A percentile compares a stretch with the other conserved stretches of the same genome.
phyloP scores from a whole-genome alignment of 208 protist genomes.

The Zelonia costaricensis region DNA sequence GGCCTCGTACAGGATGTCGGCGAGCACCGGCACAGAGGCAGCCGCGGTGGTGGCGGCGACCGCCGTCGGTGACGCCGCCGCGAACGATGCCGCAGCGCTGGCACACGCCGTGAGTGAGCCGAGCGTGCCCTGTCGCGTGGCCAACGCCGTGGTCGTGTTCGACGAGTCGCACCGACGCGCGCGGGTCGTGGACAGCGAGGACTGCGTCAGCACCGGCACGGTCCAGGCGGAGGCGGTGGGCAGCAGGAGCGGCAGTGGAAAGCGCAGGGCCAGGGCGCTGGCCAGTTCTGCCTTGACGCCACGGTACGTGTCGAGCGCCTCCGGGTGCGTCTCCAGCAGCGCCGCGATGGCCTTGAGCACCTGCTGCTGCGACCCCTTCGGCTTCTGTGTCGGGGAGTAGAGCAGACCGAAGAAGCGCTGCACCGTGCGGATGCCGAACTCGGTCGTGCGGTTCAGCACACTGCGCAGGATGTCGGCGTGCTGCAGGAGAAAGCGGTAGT shows the following conservation, averaged over 20 bases:
- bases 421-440: constrained; percentile 70
- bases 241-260: constrained; percentile 37
- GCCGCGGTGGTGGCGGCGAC: not conserved
- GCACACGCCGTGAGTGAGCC: not conserved
- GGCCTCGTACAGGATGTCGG: constrained; percentile 21
- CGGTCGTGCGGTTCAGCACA: constrained; percentile 52
- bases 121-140: not conserved
- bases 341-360: constrained; percentile 29
- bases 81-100: not conserved
- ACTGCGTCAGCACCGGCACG: constrained; percentile 21
- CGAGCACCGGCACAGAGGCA: not conserved
- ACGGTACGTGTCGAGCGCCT: constrained; percentile 44
- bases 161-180: not conserved
- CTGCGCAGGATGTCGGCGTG: constrained; percentile 64
- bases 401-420: constrained; percentile 59
- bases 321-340: constrained; percentile 38
- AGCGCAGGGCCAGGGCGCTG: constrained; percentile 40
- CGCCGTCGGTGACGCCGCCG: too few species aligned
- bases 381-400: constrained; percentile 25
- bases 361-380: constrained; percentile 20
- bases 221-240: constrained; percentile 17
- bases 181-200: constrained; percentile 1
- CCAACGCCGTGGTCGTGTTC: not conserved
- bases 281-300: constrained; percentile 49
- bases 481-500: constrained; percentile 59